These are phyloP conservation scores for Alternaria atra DNA, from an alignment of 2,329 filamentous ascomycete species.

Conservation along the genomic window DNA sequence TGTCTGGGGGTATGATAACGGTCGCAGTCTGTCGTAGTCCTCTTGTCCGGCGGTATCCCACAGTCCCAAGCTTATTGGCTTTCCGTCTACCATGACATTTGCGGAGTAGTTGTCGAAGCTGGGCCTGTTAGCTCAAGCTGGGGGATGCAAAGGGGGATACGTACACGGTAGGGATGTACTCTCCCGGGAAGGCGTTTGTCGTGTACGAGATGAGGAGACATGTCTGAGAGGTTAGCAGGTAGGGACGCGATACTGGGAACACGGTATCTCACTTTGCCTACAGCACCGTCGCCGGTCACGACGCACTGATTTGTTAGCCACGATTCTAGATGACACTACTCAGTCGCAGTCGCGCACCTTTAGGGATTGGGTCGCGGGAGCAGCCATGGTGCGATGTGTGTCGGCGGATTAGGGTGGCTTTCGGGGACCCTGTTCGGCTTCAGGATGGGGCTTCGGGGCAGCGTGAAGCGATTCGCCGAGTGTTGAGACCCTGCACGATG, in stretches of 20 bases:
- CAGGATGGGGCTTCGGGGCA: slow-evolving; percentile 29
- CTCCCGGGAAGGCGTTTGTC: slow-evolving; percentile 98
- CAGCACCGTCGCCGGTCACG: slow-evolving; percentile 98
- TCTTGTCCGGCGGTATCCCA: slow-evolving; percentile 99
- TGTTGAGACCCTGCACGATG: slow-evolving; percentile 15
- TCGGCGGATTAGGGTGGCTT: slow-evolving; percentile 35
- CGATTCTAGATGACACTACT: background rate
- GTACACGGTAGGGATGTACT: slow-evolving; percentile 98
- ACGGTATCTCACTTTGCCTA: slow-evolving; percentile 81
- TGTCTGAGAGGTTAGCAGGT: slow-evolving; percentile 70
- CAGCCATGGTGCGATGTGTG: slow-evolving; percentile 66
- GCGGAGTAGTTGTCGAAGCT: slow-evolving; percentile 99
- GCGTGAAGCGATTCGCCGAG: slow-evolving; percentile 25
- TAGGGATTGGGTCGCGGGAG: slow-evolving; percentile 86
- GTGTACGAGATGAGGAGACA: slow-evolving; percentile 99
- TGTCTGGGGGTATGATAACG: slow-evolving; percentile 96
- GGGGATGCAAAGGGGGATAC: slow-evolving; percentile 42
- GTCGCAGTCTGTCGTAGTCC: slow-evolving; percentile 94
- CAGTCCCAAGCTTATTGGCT: slow-evolving; percentile 93
- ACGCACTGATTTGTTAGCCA: slow-evolving; percentile 74
- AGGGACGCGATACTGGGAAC: slow-evolving; percentile 20
- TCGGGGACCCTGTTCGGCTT: slow-evolving; percentile 35
- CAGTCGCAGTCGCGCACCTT: slow-evolving; percentile 68
- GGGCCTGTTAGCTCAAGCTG: slow-evolving; percentile 35
- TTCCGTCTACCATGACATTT: slow-evolving; percentile 98